A percentile compares a stretch with the other conserved stretches of the same genome.
These are phyloP conservation scores for Saccharomycopsis oosterbeekiorum DNA, from an alignment of 805 yeast genomes.

Conservation along the genomic window DNA sequence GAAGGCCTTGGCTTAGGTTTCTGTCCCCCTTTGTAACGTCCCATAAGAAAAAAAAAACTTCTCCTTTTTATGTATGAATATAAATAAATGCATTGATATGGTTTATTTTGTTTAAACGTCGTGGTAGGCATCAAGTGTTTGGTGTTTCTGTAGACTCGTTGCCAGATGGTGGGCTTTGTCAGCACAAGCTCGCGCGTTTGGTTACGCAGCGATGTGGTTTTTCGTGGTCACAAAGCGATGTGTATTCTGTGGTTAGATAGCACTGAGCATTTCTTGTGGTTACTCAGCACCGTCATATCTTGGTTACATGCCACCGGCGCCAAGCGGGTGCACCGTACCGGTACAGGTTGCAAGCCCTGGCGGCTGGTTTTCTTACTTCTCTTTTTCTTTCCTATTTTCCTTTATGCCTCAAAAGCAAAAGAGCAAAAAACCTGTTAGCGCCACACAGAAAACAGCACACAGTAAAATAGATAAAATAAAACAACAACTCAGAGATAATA, in stretches of 20 bases:
- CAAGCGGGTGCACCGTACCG: no score
- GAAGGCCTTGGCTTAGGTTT: constrained; percentile 45
- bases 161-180: no score
- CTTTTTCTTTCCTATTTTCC: not conserved
- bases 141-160: no score
- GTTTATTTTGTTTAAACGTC: not conserved
- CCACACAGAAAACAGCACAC: not conserved
- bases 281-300: not conserved
- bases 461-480: not conserved
- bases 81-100: not conserved
- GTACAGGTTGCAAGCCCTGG: not conserved
- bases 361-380: not conserved
- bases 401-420: not conserved
- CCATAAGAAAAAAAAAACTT: no score
- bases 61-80: not conserved
- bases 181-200: no score
- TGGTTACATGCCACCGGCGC: not conserved
- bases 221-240: no score
- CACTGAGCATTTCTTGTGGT: no score
- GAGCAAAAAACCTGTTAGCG: not conserved
- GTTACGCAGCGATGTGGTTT: no score
- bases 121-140: no score
- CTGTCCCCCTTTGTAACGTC: not conserved
- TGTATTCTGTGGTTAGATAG: no score
- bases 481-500: not conserved